phyloP scores from a whole-genome alignment of 345 rosid species.

The Cardiospermum halicacabum region DNA sequence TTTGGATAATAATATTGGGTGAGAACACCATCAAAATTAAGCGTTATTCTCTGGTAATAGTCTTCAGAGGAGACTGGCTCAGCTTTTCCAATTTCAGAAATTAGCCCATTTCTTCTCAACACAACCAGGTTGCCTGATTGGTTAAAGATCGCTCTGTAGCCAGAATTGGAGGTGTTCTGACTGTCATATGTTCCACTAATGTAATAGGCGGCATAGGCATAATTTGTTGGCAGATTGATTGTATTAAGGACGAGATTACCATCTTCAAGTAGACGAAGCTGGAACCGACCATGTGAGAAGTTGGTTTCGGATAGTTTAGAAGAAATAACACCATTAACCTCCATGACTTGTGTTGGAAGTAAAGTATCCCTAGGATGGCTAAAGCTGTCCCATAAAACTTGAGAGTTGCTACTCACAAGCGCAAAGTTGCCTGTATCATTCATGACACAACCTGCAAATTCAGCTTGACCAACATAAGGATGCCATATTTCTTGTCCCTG shows the following conservation, averaged over 20 bases:
- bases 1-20: slow-evolving; percentile 25
- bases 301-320: slow-evolving; percentile 13
- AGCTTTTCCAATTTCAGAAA: neutral
- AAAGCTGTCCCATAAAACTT: slow-evolving; percentile 29
- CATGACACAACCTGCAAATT: slow-evolving; percentile 18
- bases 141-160: slow-evolving; percentile 6
- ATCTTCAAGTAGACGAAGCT: neutral
- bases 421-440: slow-evolving; percentile 23
- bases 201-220: slow-evolving; percentile 8
- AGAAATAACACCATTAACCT: slow-evolving; percentile 2
- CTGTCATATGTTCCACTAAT: neutral
- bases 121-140: slow-evolving; percentile 12
- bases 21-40: slow-evolving; percentile 34
- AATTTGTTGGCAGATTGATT: slow-evolving; percentile 10
- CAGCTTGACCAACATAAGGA: neutral
- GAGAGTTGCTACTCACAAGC: slow-evolving; percentile 4
- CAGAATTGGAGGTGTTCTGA: slow-evolving; percentile 2
- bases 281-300: slow-evolving; percentile 24
- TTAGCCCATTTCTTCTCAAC: slow-evolving; percentile 1
- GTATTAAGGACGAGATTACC: slow-evolving; percentile 14
- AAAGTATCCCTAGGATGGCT: slow-evolving; percentile 27
- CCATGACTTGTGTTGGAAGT: slow-evolving; percentile 20
- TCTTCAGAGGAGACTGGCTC: neutral
- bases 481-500: slow-evolving; percentile 19
- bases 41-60: slow-evolving; percentile 24